Evolutionary conservation across 257 asterid species (phyloP).

Genomic region (Penstemon eatonii): DNA sequence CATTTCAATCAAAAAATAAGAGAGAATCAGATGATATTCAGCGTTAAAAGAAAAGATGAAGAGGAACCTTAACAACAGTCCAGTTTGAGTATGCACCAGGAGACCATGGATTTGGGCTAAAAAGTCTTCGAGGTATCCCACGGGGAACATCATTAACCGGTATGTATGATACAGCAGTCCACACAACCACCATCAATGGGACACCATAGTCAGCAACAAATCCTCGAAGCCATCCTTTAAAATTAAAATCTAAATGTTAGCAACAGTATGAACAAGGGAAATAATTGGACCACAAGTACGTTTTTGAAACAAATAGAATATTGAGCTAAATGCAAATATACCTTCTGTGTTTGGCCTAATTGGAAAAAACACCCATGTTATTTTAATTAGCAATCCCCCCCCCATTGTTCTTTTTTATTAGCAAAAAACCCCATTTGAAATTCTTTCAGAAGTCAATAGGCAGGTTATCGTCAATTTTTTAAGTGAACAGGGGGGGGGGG

Average conservation of each 20-base stretch:
- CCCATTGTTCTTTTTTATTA: too few species aligned
- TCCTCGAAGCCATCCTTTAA: constrained; percentile 84
- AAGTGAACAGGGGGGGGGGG: too few species aligned
- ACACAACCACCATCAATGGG: constrained; percentile 87
- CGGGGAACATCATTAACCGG: constrained; percentile 69
- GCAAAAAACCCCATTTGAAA: too few species aligned
- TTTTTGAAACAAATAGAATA: neutral
- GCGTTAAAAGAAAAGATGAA: neutral
- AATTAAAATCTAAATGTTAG: constrained; percentile 27
- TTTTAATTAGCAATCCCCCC: too few species aligned
- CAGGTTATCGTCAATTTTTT: too few species aligned
- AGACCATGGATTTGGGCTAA: constrained; percentile 99
- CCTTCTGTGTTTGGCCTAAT: too few species aligned
- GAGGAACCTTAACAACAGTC: constrained; percentile 88
- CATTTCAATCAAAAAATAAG: constrained; percentile 3
- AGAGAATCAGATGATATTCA: neutral
- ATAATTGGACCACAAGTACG: constrained; percentile 2
- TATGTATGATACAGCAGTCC: constrained; percentile 89
- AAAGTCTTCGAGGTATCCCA: constrained; percentile 83
- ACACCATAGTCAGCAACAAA: constrained; percentile 95
- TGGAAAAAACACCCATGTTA: too few species aligned
- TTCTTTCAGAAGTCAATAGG: too few species aligned
- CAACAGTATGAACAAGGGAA: constrained; percentile 1
- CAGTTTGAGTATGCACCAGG: constrained; percentile 91
- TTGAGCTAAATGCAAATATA: too few species aligned